These are phyloP conservation scores for Saturnispora quitensis DNA, from an alignment of 805 yeast species.

Conservation along the genomic window DNA sequence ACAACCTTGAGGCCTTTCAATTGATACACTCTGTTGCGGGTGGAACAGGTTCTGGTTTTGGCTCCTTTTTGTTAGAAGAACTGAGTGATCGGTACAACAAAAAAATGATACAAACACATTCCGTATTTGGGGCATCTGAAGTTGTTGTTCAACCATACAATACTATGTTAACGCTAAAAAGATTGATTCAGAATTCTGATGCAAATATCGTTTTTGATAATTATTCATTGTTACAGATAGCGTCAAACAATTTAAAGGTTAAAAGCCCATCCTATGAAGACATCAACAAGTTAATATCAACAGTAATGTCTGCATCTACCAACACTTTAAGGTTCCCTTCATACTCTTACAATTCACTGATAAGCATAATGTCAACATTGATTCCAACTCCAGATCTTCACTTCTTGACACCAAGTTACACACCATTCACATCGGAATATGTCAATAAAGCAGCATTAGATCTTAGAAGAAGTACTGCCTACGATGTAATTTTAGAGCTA, in stretches of 20 bases:
- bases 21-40: slow-evolving; percentile 93
- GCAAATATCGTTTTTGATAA: slow-evolving; percentile 80
- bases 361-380: slow-evolving; percentile 70
- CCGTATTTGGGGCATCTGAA: slow-evolving; percentile 83
- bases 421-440: slow-evolving; percentile 68
- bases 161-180: slow-evolving; percentile 68
- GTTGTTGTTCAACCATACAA: slow-evolving; percentile 99
- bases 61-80: slow-evolving; percentile 55
- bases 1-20: slow-evolving; percentile 84
- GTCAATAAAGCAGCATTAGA: slow-evolving; percentile 35
- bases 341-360: slow-evolving; percentile 78
- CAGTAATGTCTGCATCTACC: slow-evolving; percentile 76
- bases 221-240: slow-evolving; percentile 67
- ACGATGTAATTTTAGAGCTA: slow-evolving; percentile 77
- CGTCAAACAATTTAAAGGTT: slow-evolving; percentile 50
- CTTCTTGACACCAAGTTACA: slow-evolving; percentile 58
- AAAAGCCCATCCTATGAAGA: slow-evolving; percentile 62
- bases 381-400: slow-evolving; percentile 83
- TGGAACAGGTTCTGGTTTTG: slow-evolving; percentile 97
- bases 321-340: slow-evolving; percentile 80
- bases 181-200: slow-evolving; percentile 80
- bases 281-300: slow-evolving; percentile 76
- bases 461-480: slow-evolving; percentile 61
- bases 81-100: slow-evolving; percentile 76
- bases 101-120: slow-evolving; percentile 74